A percentile compares a stretch with the other conserved stretches of the same genome.
phyloP scores from a whole-genome alignment of 108 stramenopile species.

The Nitzschia putrida region DNA sequence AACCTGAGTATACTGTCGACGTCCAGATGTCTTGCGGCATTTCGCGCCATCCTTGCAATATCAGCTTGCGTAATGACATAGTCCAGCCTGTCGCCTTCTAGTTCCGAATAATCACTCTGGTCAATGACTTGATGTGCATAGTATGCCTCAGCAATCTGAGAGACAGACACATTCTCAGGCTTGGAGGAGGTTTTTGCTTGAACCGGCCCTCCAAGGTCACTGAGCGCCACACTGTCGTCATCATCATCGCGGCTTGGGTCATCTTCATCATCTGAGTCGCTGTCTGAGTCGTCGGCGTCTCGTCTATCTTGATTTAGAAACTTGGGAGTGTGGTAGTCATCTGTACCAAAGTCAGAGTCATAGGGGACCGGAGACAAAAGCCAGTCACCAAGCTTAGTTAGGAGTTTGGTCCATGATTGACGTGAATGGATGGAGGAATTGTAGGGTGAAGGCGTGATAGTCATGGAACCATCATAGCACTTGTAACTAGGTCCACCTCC shows the following conservation, averaged over 20 bases:
- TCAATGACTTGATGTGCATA: conserved; percentile 47
- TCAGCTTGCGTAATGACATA: conserved; percentile 81
- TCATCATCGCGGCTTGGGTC: not conserved
- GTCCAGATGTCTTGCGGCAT: conserved; percentile 67
- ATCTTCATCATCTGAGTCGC: conserved; percentile 27
- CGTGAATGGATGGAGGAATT: conserved; percentile 1
- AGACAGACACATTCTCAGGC: conserved; percentile 34
- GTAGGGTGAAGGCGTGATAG: not conserved
- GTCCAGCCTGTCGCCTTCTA: conserved; percentile 51
- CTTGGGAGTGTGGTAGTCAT: conserved; percentile 1
- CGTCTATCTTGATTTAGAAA: conserved; percentile 4
- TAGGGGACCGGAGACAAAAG: conserved; percentile 27
- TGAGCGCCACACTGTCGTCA: conserved; percentile 3
- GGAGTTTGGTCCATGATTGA: conserved; percentile 5
- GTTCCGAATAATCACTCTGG: conserved; percentile 12
- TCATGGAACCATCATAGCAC: not conserved
- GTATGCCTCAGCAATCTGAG: conserved; percentile 49
- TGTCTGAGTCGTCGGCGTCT: conserved; percentile 17
- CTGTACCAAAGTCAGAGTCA: conserved; percentile 15
- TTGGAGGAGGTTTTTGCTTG: not conserved
- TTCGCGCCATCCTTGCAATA: conserved; percentile 71
- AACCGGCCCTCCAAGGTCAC: conserved; percentile 19
- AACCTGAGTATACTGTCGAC: conserved; percentile 63
- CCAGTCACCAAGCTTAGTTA: conserved; percentile 36
- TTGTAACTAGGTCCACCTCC: conserved; percentile 38